Base-by-base conservation (phyloP, 23 red algal species). In the Pyropia yezoensis region DNA sequence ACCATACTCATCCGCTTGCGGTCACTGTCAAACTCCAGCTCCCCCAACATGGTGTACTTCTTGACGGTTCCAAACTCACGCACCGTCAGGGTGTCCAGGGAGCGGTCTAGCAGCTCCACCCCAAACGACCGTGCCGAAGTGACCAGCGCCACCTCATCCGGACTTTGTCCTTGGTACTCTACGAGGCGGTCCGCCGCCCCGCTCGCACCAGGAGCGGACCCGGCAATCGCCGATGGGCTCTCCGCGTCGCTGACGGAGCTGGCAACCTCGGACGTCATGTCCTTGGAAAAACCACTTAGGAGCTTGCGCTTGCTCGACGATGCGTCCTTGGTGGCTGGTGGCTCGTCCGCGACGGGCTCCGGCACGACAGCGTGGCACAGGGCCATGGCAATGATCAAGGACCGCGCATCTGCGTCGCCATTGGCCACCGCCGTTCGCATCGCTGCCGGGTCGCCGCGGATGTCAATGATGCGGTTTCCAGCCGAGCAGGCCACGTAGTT, bases 121-220 rank as follows among this genome's bases (percentile, higher is more conserved):
- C 90, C 90, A 62, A 82, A 95, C 33, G 69, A 61, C 33, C 90
- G 75, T 17, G 90, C 90, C 20, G 80, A 82, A 3, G 77, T 82
- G 13, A 95, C 90, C 3, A 95, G 56, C 7, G 90, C 81, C 7
- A 95, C 90, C 52, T 95, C 90, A 78, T 95, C 90, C 2, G 90
- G 90, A 77, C 82, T 88, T 60, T 86, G 81, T 18, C 82, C 90
- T 59, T 87, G 82, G 74, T 95, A 95, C 45, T 77, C 79, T 1
- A 72, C 71, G 26, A 87, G 27, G 47, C 18, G 66, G 15, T 87
- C 82, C 15, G 24, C 59, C 18, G 30, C 34, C 8, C 21, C 50
- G 16, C 17, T 23, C 19, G 23, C 14, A 19, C 62, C 70, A 11
- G 24, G 17, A 7, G 66, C 27, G 23, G 13, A 26, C 59, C 39